Evolutionary conservation across 176 grass and related monocot genomes (phyloP).

Genomic region (Oryza australiensis): DNA sequence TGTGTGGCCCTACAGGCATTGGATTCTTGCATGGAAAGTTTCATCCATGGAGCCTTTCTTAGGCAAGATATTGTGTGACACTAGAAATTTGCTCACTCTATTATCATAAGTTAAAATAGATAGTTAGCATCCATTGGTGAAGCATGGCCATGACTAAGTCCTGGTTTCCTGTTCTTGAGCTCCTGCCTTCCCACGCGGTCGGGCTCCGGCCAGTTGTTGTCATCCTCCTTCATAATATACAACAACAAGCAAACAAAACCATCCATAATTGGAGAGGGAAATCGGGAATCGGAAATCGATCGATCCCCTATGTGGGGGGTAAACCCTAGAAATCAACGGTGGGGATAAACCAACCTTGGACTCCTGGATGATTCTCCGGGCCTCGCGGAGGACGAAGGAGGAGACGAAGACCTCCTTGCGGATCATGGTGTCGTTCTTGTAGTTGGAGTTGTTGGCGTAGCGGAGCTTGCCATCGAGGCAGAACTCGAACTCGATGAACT

Average conservation of each 20-base stretch:
- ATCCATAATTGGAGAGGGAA: not conserved
- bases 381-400: constrained; percentile 89
- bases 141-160: constrained; percentile 10
- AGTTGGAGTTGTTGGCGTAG: constrained; percentile 99
- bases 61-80: constrained; percentile 48
- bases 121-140: constrained; percentile 9
- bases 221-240: constrained; percentile 96
- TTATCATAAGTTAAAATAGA: not conserved
- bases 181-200: constrained; percentile 92
- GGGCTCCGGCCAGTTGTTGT: constrained; percentile 92
- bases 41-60: constrained; percentile 86
- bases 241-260: not conserved
- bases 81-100: not conserved
- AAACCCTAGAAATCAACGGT: constrained; percentile 44
- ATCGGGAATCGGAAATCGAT: not conserved
- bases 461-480: constrained; percentile 96
- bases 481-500: constrained; percentile 99
- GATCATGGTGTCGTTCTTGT: constrained; percentile 99
- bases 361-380: constrained; percentile 84
- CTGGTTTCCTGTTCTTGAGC: constrained; percentile 50
- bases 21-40: constrained; percentile 87
- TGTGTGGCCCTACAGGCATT: constrained; percentile 96
- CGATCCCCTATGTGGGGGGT: not conserved
- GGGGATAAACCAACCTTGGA: constrained; percentile 51
- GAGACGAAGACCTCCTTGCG: constrained; percentile 99